Percentiles rank a stretch among this genome's conserved stretches.
Evolutionary conservation across 306 rosid genomes (phyloP).

Genomic region (Senna tora): DNA sequence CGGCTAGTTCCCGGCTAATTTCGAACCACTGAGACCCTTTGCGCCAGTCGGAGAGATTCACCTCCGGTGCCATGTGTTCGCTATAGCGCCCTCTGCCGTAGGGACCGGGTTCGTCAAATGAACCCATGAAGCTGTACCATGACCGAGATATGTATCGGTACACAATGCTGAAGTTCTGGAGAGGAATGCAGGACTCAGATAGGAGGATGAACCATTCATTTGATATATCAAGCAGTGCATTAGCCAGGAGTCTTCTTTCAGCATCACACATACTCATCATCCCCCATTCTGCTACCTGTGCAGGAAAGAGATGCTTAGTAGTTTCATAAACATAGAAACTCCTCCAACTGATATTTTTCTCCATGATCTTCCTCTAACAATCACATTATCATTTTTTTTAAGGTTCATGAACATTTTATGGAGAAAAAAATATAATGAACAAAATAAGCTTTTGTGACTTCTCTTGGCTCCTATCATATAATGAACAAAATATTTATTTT

Average conservation of each 20-base stretch:
- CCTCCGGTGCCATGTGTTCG: slow-evolving; percentile 75
- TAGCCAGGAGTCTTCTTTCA: slow-evolving; percentile 92
- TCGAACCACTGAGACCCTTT: slow-evolving; percentile 98
- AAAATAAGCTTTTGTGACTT: slow-evolving; percentile 20
- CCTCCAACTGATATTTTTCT: slow-evolving; percentile 4
- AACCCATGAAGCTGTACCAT: slow-evolving; percentile 83
- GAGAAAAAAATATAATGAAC: too few species aligned
- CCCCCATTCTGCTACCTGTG: slow-evolving; percentile 95
- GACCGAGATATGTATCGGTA: slow-evolving; percentile 77
- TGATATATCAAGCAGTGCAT: slow-evolving; percentile 91
- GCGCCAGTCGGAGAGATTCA: slow-evolving; percentile 86
- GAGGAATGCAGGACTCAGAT: slow-evolving; percentile 95
- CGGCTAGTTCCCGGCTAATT: slow-evolving; percentile 73
- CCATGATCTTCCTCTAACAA: slow-evolving; percentile 20
- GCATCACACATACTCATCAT: slow-evolving; percentile 97
- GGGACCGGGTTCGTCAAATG: slow-evolving; percentile 86
- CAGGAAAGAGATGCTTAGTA: slow-evolving; percentile 29
- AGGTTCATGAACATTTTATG: not conserved
- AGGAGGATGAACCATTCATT: slow-evolving; percentile 95
- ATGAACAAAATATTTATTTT: not conserved
- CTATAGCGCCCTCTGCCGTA: slow-evolving; percentile 94
- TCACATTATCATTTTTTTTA: not conserved
- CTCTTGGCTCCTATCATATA: not conserved
- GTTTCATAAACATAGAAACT: slow-evolving; percentile 18
- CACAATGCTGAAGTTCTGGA: slow-evolving; percentile 75